Conservation (phyloP, 352 stramenopile species). For the Labyrinthula sp. region DNA sequence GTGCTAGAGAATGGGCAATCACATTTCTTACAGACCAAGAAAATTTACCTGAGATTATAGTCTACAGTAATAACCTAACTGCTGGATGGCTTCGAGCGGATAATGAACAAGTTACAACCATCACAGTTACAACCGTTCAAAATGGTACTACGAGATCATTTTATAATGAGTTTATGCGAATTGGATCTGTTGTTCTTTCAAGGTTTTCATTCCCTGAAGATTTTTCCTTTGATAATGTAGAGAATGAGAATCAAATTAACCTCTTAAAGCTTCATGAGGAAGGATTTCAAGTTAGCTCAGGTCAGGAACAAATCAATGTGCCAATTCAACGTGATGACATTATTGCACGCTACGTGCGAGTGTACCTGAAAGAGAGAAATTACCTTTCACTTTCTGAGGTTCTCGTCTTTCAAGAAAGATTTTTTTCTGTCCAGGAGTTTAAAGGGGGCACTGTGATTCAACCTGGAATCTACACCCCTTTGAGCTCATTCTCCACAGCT, state of each 20-base stretch:
- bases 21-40: slow-evolving; percentile 27
- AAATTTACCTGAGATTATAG: slow-evolving; percentile 4
- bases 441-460: slow-evolving; percentile 9
- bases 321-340: slow-evolving; percentile 14
- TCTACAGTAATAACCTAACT: slow-evolving; percentile 12
- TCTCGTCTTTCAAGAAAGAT: slow-evolving; percentile 15
- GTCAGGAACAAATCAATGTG: slow-evolving; percentile 25
- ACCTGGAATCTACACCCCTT: slow-evolving; percentile 14
- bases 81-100: slow-evolving; percentile 1
- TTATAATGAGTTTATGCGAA: slow-evolving; percentile 22
- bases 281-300: slow-evolving; percentile 14
- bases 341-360: slow-evolving; percentile 7
- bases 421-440: slow-evolving; percentile 21
- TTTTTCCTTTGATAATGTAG: slow-evolving; percentile 12
- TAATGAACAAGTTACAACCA: slow-evolving; percentile 7
- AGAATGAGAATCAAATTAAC: neutral
- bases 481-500: slow-evolving; percentile 4
- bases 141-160: slow-evolving; percentile 23
- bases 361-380: slow-evolving; percentile 1
- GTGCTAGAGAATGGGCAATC: slow-evolving; percentile 26
- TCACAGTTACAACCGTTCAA: slow-evolving; percentile 8
- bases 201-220: too few species aligned
- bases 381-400: slow-evolving; percentile 24
- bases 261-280: slow-evolving; percentile 3
- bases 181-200: slow-evolving; percentile 11